Base-by-base conservation (phyloP, 208 protist species). In the Phytomonas sp. region DNA sequence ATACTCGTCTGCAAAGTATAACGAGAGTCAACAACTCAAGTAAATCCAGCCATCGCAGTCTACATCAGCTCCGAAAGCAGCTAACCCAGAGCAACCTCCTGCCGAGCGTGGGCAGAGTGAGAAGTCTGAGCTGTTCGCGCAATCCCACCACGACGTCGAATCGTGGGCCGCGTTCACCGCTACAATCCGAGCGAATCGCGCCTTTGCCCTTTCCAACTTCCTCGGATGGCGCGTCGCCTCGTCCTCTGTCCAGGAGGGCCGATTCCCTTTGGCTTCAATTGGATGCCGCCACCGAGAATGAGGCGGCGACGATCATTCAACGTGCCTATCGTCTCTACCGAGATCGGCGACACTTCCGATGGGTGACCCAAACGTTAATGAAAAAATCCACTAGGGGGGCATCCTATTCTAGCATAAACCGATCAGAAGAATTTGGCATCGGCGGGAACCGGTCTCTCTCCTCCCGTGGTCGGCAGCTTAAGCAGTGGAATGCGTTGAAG, bases 301-400 rank as follows among this genome's bases (percentile, higher is more conserved):
- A 80, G 63, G 83, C 89, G 0, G 89, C 86, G 0, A 80, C 75
- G 26, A 69, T 92, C 29, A 89, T 94, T 69, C 89, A 94, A 70
- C 71, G 84, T 40, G 76, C 72, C 36, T 94, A 74, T 68, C 76
- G 81, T 26, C 42, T 63, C 4, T 82, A 81, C 40, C 66, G 34
- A 32, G 34, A 70, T 32, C 71, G 76, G 2, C 87, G 79, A 37
- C 72, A 59, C 26, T 84, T 72, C 67, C 63, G 45, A 14, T 67
- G 70, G 10, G 81, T 71, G 49, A 86, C 77, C 10, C 40, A 16
- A 16, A 16, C 40, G 12, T 12, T 49, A 12, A 4, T 49, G 7
- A 16, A 49, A 12, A 16, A 49, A 16, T 49, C 40, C 40, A 49
- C 10, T 16, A 4, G 40, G 40, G 1, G 40, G 14, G 12, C 40